phyloP scores from a whole-genome alignment of 495 filamentous ascomycete species.

The Neurospora sp. region DNA sequence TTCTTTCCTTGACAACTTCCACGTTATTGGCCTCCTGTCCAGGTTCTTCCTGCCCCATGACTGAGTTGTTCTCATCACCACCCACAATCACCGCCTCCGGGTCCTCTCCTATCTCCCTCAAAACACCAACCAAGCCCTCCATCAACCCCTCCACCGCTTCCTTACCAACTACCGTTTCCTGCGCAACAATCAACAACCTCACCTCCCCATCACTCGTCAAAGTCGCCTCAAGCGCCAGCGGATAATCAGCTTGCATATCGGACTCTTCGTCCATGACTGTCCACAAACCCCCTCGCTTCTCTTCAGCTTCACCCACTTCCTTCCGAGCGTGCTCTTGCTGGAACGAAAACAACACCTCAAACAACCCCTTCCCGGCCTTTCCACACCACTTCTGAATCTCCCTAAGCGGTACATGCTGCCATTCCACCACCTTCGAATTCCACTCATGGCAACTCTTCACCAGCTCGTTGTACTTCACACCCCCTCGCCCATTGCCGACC shows the following conservation, averaged over 20 bases:
- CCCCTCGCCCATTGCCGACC: background rate
- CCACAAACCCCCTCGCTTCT: conserved; percentile 29
- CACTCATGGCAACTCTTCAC: conserved; percentile 47
- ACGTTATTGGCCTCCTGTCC: background rate
- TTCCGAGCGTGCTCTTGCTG: conserved; percentile 34
- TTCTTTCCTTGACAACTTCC: background rate
- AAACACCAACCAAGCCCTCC: conserved; percentile 23
- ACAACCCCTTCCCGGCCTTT: conserved; percentile 47
- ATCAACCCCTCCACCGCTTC: conserved; percentile 26
- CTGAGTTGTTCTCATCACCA: background rate
- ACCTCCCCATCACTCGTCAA: conserved; percentile 36
- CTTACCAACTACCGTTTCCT: conserved; percentile 26
- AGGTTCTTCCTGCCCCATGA: background rate
- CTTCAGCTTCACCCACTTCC: too few relatives aligned
- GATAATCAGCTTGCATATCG: conserved; percentile 47
- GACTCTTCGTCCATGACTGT: conserved; percentile 35
- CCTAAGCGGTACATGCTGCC: conserved; percentile 61
- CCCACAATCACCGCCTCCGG: background rate
- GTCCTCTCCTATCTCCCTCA: conserved; percentile 13
- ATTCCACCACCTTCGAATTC: conserved; percentile 49
- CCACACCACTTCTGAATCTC: conserved; percentile 62
- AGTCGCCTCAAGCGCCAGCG: conserved; percentile 63
- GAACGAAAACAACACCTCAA: conserved; percentile 82
- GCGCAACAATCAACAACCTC: conserved; percentile 44
- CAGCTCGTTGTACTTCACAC: conserved; percentile 29